A percentile compares a stretch with the other conserved stretches of the same genome.
These are phyloP conservation scores for Venustampulla echinocandica DNA, from an alignment of 495 filamentous ascomycete genomes.

Conservation along the genomic window DNA sequence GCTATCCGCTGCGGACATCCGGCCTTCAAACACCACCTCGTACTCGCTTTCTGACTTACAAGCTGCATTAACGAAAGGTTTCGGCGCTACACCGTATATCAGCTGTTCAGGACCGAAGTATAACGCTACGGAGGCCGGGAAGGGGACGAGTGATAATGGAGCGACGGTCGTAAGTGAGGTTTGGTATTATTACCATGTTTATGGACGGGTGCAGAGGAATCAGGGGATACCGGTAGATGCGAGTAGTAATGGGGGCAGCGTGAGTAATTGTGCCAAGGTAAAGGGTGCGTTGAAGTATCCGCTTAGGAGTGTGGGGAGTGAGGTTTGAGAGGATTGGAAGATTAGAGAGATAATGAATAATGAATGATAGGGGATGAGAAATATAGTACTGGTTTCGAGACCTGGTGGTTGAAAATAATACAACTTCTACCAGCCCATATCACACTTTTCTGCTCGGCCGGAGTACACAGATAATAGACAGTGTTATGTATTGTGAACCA, in stretches of 20 bases:
- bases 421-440: no score
- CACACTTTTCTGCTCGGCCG: no score
- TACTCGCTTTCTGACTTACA: conserved; percentile 35
- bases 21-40: conserved; percentile 28
- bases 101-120: conserved; percentile 39
- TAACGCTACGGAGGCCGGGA: conserved; percentile 39
- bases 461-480: no score
- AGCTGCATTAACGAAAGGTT: conserved; percentile 25
- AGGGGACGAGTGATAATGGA: conserved; percentile 35
- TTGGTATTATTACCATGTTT: conserved; percentile 43
- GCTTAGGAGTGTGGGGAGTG: conserved; percentile 26
- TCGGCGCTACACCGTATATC: conserved; percentile 37
- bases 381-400: no score
- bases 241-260: conserved; percentile 26
- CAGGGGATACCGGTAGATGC: conserved; percentile 33
- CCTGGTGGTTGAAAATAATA: no score
- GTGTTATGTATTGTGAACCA: no score
- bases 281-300: conserved; percentile 34
- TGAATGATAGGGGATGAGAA: no score
- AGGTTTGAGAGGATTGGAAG: not conserved
- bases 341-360: not conserved
- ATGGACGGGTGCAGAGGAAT: conserved; percentile 35
- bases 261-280: conserved; percentile 33
- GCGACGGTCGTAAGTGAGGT: conserved; percentile 36
- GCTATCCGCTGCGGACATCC: conserved; percentile 30